Conservation (phyloP, 768 basidiomycete genomes). For the Tricholoma saponaceum region DNA sequence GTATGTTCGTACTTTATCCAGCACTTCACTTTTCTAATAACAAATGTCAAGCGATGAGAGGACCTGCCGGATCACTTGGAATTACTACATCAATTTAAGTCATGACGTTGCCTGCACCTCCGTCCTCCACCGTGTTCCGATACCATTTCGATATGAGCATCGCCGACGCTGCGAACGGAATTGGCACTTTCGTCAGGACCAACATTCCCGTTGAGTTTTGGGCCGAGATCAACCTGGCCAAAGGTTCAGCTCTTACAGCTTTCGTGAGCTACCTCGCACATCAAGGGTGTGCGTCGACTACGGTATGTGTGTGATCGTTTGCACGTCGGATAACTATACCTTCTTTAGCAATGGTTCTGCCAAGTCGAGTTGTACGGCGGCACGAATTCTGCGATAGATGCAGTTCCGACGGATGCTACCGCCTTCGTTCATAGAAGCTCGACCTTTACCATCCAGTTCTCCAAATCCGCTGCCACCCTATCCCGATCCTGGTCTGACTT, state of each 20-base stretch:
- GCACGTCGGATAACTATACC: too few species aligned
- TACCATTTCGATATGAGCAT: constrained; percentile 34
- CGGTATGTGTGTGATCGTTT: constrained; percentile 14
- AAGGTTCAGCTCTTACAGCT: constrained; percentile 19
- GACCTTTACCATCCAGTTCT: constrained; percentile 33
- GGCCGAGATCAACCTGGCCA: constrained; percentile 15
- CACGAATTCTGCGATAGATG: constrained; percentile 27
- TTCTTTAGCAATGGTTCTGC: constrained; percentile 22
- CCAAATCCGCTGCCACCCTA: constrained; percentile 21
- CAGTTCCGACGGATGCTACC: constrained; percentile 22
- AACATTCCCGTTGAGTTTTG: constrained; percentile 32
- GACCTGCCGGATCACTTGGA: constrained; percentile 19
- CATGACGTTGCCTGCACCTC: constrained; percentile 16
- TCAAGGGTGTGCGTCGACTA: constrained; percentile 27
- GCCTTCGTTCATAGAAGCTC: constrained; percentile 31
- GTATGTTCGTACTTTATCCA: constrained; percentile 22
- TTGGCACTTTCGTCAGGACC: constrained; percentile 27
- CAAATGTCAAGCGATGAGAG: constrained; percentile 14
- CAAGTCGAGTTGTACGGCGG: constrained; percentile 28
- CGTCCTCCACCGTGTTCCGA: constrained; percentile 16
- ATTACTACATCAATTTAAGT: constrained; percentile 16
- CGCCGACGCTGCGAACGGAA: constrained; percentile 24
- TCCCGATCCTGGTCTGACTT: constrained; percentile 29
- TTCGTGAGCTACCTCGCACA: constrained; percentile 32
- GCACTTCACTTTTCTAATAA: too few species aligned